A percentile compares a stretch with the other conserved stretches of the same genome.
Evolutionary conservation across 2,329 filamentous ascomycete species (phyloP).

Genomic region (Dactylellina parvicollis): DNA sequence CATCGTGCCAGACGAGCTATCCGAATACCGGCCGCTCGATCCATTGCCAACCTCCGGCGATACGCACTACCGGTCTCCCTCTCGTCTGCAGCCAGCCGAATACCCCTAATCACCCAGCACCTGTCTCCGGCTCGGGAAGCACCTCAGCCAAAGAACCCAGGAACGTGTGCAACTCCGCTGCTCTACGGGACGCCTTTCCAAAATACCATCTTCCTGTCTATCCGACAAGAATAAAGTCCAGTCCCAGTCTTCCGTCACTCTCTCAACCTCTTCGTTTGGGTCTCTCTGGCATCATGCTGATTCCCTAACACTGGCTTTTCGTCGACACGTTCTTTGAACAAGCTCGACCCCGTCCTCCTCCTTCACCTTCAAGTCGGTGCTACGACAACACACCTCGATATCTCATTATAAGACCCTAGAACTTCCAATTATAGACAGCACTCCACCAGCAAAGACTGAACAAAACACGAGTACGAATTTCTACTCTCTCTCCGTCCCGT

Average conservation of each 20-base stretch:
- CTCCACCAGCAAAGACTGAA: background rate
- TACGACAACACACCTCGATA: background rate
- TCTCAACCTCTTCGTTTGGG: background rate
- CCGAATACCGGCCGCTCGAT: background rate
- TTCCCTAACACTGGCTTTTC: conserved; percentile 39
- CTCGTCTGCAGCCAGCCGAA: conserved; percentile 42
- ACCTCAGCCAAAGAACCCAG: conserved; percentile 32
- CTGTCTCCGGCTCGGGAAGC: conserved; percentile 12
- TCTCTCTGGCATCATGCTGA: conserved; percentile 43
- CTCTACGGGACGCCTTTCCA: conserved; percentile 18
- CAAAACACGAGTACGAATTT: background rate
- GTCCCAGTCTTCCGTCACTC: conserved; percentile 9
- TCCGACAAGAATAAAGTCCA: conserved; percentile 16
- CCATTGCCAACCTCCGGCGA: conserved; percentile 27
- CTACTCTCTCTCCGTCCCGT: background rate
- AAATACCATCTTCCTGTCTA: conserved; percentile 2
- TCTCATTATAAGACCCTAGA: background rate
- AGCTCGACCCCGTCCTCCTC: conserved; percentile 16
- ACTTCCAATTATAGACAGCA: background rate
- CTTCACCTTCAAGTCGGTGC: background rate
- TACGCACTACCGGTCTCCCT: conserved; percentile 10
- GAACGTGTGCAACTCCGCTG: conserved; percentile 40
- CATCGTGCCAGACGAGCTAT: background rate
- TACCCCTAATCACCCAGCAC: conserved; percentile 30
- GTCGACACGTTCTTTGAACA: conserved; percentile 54